These are phyloP conservation scores for Ogataea zsoltii DNA, from an alignment of 805 yeast species.

Conservation along the genomic window DNA sequence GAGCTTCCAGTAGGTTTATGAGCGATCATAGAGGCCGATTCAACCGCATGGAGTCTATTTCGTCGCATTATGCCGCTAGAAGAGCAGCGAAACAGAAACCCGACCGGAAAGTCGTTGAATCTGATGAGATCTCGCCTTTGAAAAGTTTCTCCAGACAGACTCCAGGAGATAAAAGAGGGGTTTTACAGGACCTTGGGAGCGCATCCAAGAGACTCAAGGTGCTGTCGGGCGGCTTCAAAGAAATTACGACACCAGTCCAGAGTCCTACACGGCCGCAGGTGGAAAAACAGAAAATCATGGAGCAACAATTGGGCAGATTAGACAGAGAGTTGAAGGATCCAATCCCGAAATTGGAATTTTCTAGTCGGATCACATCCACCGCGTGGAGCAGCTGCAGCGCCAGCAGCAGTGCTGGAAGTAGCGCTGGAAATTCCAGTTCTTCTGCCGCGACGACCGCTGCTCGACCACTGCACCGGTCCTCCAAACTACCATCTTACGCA, in stretches of 20 bases:
- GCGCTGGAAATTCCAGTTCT: background rate
- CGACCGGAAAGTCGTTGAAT: conserved; percentile 6
- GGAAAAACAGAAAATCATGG: conserved; percentile 26
- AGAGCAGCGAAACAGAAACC: conserved; percentile 17
- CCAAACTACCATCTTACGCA: conserved; percentile 21
- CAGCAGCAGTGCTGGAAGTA: background rate
- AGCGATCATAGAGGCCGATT: conserved; percentile 46
- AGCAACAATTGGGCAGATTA: conserved; percentile 20
- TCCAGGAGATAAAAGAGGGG: conserved; percentile 31
- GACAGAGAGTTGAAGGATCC: conserved; percentile 3
- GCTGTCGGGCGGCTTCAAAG: conserved; percentile 28
- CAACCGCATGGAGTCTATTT: conserved; percentile 52
- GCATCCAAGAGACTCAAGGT: conserved; percentile 32
- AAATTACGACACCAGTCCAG: conserved; percentile 21
- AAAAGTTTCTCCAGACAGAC: conserved; percentile 8
- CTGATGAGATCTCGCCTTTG: conserved; percentile 4
- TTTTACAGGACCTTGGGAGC: conserved; percentile 26
- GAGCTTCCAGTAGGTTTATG: conserved; percentile 42
- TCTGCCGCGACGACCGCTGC: background rate
- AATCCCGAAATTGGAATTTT: conserved; percentile 11
- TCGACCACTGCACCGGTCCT: conserved; percentile 4
- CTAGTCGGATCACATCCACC: background rate
- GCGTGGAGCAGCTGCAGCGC: background rate
- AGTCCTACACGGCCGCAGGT: conserved; percentile 32
- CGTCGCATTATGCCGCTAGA: conserved; percentile 47